phyloP scores from a whole-genome alignment of 495 filamentous ascomycete genomes.

The Aspergillus campestris region DNA sequence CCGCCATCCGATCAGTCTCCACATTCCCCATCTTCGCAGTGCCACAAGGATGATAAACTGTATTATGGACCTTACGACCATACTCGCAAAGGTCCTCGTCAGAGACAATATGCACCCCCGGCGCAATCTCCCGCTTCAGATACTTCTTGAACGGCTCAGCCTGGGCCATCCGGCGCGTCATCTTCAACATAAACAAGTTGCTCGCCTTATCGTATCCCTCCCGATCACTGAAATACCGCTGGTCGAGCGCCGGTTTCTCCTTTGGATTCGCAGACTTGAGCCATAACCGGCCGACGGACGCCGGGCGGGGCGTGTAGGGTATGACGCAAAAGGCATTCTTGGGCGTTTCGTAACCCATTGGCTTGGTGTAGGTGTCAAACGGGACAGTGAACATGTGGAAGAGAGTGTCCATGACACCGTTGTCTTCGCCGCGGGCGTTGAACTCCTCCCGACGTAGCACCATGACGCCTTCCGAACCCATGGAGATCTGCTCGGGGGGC shows the following conservation, averaged over 20 bases:
- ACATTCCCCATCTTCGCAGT: constrained; percentile 85
- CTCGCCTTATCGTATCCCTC: constrained; percentile 77
- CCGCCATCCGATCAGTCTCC: constrained; percentile 51
- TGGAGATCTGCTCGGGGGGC: constrained; percentile 67
- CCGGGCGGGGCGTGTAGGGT: constrained; percentile 78
- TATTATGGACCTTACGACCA: constrained; percentile 65
- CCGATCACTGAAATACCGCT: constrained; percentile 80
- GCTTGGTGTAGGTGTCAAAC: constrained; percentile 60
- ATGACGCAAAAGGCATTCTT: constrained; percentile 85
- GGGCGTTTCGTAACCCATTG: constrained; percentile 65
- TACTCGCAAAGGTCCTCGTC: constrained; percentile 70
- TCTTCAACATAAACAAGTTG: constrained; percentile 63
- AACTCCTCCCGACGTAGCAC: constrained; percentile 65
- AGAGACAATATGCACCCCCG: constrained; percentile 55
- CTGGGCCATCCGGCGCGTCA: constrained; percentile 60
- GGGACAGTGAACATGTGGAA: constrained; percentile 90
- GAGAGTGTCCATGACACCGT: constrained; percentile 69
- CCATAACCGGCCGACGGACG: constrained; percentile 62
- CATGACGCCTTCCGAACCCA: constrained; percentile 78
- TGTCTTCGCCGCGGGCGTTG: constrained; percentile 56
- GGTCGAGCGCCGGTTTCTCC: constrained; percentile 77
- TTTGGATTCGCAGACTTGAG: constrained; percentile 61
- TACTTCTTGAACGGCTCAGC: constrained; percentile 66
- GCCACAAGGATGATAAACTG: constrained; percentile 78
- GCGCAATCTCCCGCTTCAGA: constrained; percentile 73